Base-by-base conservation (phyloP, 345 rosid genomes). In the Citrus mangshanensis region DNA sequence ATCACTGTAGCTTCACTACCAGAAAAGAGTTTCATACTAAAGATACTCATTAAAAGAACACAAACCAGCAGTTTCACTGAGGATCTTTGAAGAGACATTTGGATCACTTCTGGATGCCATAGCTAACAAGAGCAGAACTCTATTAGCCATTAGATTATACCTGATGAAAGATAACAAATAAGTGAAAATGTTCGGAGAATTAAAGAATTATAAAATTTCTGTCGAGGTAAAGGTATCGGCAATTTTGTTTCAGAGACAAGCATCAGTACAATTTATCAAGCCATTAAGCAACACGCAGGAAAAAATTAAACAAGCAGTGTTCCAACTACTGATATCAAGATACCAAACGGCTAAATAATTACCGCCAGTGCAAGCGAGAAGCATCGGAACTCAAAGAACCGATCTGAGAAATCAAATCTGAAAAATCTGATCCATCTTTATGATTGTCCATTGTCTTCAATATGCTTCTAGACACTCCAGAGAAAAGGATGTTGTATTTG, bases 81-180 rank as follows among this genome's bases (percentile, higher is more conserved):
- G 86, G 81, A 93, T 89, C 82, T 89, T 92, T 54, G 92, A 81
- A 79, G 97, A 92, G 81, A 88, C 79, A 86, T 75, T 87, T 46
- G 95, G 91, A 79, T 88, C 92, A 82, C 76, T 88, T 84, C 89
- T 90, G 79, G 91, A 92, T 51, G 96, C 87, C 98, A 96, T 90
- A 78, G 97, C 97, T 87, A 96, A 84, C 82, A 96, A 86, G 82
- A 96, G 91, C 81, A 96, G 87, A 79, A 94, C 93, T 87, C 99
- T 90, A 87, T 96, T 96, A 77, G 99, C 99, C 98, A 96, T 96
- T 83, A 96, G 86, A 85, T 96, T 96, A 83, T 96, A 94, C 91
- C 98, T 96, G 88, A 59, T 75, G 80, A 34, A 75, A 63, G 68
- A 71, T 70, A 63, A 42, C 74, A 65, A 74, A 24, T 1, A 74